Base-by-base conservation (phyloP, 208 protist genomes). In the Leishmania amazonensis region DNA sequence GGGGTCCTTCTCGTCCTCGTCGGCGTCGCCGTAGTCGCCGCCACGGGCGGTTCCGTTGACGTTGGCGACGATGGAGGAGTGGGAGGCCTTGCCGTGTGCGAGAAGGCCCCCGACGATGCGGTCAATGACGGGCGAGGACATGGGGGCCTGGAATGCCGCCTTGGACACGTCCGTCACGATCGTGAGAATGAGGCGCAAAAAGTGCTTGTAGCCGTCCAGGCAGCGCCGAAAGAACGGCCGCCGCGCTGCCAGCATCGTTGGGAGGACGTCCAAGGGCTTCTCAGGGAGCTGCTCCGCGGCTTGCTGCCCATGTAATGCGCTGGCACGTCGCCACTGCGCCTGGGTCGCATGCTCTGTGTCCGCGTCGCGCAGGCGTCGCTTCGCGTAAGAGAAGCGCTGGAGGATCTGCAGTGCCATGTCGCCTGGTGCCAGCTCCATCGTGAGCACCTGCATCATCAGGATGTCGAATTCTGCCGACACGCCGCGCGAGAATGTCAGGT, bases 131-230 rank as follows among this genome's bases (percentile, higher is more conserved):
- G 62, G 28, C 11, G 51, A 75, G 15, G 80, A 86, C 54, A 81
- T 68, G 78, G 84, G 83, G 3, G 75, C 49, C 45, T 76, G 42
- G 58, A 84, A 80, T 71, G 80, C 49, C 51, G 87, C 67, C 83
- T 89, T 92, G 45, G 80, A 77, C 3, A 76, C 77, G 64, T 91
- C 83, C 70, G 83, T 75, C 53, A 91, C 82, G 35, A 97, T 65
- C 17, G 92, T 97, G 35, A 97, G 75, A 70, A 95, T 78, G 67
- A 94, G 87, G 1, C 94, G 90, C 40, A 95, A 62, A 51, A 91
- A 94, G 64, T 82, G 51, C 54, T n/a, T 53, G 49, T 82, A 85
- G 83, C 83, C 83, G 17, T 79, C 76, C 28, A 82, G 47, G 51
- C 72, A 81, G 67, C 72, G 60, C 68, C 71, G 57, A 47, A 75